Evolutionary conservation across 768 basidiomycete genomes (phyloP), one percentile per base, ranked within the genome.

Genomic region (Pleurotus tuber-regium): DNA sequence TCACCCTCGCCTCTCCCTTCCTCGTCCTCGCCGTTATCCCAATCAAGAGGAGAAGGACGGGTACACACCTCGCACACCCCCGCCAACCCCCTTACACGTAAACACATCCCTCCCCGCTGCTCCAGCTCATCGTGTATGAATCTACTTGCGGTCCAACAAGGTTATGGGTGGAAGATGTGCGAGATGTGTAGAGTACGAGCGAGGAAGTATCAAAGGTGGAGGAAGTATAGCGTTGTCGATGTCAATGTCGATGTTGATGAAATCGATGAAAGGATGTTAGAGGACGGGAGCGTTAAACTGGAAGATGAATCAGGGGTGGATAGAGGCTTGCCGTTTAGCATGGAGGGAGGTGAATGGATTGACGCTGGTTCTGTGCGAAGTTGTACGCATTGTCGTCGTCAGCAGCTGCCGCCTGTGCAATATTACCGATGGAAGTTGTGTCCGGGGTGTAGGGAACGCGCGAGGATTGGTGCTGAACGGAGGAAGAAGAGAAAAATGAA

Each of bases 121-220:
- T 24, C 42, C n/a, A 25, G 42, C 24, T 11, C 24, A 14, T 25
- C 23, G 5, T 43, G 42, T 25, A 21, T 24, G 23, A 43, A 43
- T 43, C 42, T 43, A 4, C 42, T 43, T 25, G 18, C 42, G 19
- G 4, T 14, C 6, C 11, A 23, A 18, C 23, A 25, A 9, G 42
- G 42, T 9, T 43, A 43, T 14, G 42, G 42, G 23, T 43, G 42
- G 42, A 43, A 43, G 24, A 43, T 43, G 42, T 43, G 42, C 14
- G 42, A 43, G 24, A 2, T 9, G 42, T 26, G 42, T 28, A 18
- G 42, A 12, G 42, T 43, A 11, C 21, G 26, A 12, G 42, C 42
- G 24, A 14, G 24, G 42, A 24, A 18, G 12, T 43, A 43, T 28
- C 42, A 43, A 25, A 21, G 26, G 10, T 12, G 12, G 42, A 43